Evolutionary conservation across 352 stramenopile genomes (phyloP), one percentile per base, ranked within the genome.

Genomic region (Globisporangium paddicum): DNA sequence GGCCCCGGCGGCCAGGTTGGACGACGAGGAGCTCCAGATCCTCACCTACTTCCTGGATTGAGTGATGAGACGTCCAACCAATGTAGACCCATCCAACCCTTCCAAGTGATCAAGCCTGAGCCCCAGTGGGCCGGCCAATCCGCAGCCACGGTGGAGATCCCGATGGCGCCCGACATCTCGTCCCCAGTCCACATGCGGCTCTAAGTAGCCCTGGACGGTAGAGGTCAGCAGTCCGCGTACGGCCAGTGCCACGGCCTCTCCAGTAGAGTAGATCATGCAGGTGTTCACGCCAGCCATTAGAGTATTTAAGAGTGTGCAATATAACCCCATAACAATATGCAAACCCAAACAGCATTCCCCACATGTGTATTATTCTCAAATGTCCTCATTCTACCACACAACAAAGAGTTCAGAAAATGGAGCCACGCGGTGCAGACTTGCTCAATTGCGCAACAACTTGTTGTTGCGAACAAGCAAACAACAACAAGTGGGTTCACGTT

Each of bases 11-110:
- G 51, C 42, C 19, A 59, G 65, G 28, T 58, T 79, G 11, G n/a
- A 46, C 26, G 48, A 60, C 3, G 71, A 78, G 25, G 73, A 82
- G 67, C 51, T 82, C 46, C 41, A 79, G 38, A 77, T 80, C 30
- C 46, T 84, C 42, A 60, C 62, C 51, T 64, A 69, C 53, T 77
- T 84, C 38, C 41, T 84, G 58, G 54, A 63, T 63, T 76, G 70
- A 75, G 45, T 44, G 40, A 16, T 3, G 9, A 18, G 6, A 11
- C 44, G 11, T n/a, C 13, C 44, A 26, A 3, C 23, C 28, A 34
- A n/a, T 40, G 14, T 9, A 35, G 16, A 58, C n/a, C 23, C 23
- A 58, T 25, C 28, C 48, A 55, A 55, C n/a, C n/a, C n/a, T n/a
- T 32, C 28, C 28, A 32, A 6, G 28, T 32, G 28, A 6, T 6